phyloP scores from a whole-genome alignment of 2,329 filamentous ascomycete species.

The Lizonia empirigonia region DNA sequence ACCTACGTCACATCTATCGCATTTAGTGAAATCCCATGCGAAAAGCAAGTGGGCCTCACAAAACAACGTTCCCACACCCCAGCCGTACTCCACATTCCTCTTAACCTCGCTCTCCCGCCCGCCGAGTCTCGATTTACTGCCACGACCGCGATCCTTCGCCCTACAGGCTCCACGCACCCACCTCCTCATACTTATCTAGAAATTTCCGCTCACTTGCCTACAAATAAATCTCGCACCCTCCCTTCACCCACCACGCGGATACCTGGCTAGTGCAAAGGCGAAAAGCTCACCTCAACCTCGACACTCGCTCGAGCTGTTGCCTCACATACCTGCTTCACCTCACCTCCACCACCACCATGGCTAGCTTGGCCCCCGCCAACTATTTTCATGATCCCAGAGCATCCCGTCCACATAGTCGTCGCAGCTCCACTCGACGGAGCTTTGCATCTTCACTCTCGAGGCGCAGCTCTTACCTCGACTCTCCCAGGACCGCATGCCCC shows the following conservation, averaged over 20 bases:
- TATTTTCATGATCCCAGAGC: slow-evolving; percentile 29
- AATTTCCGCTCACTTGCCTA: slow-evolving; percentile 21
- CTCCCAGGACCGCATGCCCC: slow-evolving; percentile 40
- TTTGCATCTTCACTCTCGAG: slow-evolving; percentile 29
- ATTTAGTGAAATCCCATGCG: slow-evolving; percentile 27
- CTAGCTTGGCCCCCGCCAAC: slow-evolving; percentile 30
- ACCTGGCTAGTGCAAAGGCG: slow-evolving; percentile 1
- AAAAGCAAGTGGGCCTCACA: slow-evolving; percentile 10
- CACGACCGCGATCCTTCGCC: slow-evolving; percentile 26
- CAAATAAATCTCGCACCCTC: slow-evolving; percentile 28
- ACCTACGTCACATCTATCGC: slow-evolving; percentile 30
- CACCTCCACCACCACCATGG: slow-evolving; percentile 14
- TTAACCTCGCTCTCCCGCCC: slow-evolving; percentile 15
- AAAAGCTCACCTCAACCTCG: slow-evolving; percentile 11
- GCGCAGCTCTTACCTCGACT: slow-evolving; percentile 31
- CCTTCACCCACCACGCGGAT: slow-evolving; percentile 10
- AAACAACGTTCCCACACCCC: slow-evolving; percentile 17
- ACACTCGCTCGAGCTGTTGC: slow-evolving; percentile 5
- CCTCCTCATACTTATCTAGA: slow-evolving; percentile 19
- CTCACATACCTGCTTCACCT: slow-evolving; percentile 1
- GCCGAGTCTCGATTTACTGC: slow-evolving; percentile 35
- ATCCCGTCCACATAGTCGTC: slow-evolving; percentile 26
- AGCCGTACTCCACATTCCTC: slow-evolving; percentile 30
- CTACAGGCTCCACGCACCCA: slow-evolving; percentile 15
- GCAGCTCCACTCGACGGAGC: slow-evolving; percentile 37